A percentile compares a stretch with the other conserved stretches of the same genome.
These are phyloP conservation scores for Cladosporium sphaerospermum DNA, from an alignment of 2,329 filamentous ascomycete genomes.

Conservation along the genomic window DNA sequence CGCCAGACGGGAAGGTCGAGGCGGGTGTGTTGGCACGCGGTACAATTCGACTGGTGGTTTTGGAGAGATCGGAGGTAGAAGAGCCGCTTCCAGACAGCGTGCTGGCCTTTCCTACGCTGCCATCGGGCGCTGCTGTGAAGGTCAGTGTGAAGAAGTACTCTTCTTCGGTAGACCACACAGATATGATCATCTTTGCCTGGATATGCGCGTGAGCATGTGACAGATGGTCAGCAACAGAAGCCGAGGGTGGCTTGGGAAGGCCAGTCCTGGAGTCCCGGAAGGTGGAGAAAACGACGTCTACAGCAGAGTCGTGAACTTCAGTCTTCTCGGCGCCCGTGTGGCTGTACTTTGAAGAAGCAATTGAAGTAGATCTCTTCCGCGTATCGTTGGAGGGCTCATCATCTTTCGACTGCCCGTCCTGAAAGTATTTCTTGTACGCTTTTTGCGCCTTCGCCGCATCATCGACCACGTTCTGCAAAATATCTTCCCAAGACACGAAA, in stretches of 20 bases:
- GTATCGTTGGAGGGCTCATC: constrained; percentile 15
- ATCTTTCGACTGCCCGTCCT: constrained; percentile 14
- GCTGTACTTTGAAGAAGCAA: constrained; percentile 16
- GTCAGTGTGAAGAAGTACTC: constrained; percentile 68
- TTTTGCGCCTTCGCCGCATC: constrained; percentile 30
- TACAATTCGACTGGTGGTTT: constrained; percentile 35
- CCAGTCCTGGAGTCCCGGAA: constrained; percentile 35
- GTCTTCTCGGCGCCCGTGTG: constrained; percentile 25
- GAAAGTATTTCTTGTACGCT: constrained; percentile 10
- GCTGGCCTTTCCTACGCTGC: background rate
- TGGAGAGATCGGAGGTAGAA: constrained; percentile 15
- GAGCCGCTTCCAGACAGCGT: constrained; percentile 1
- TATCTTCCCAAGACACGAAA: constrained; percentile 47
- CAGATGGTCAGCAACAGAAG: constrained; percentile 20
- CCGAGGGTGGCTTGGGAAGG: constrained; percentile 34
- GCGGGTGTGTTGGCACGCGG: constrained; percentile 34
- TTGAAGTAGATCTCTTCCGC: constrained; percentile 18
- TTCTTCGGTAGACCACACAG: constrained; percentile 63
- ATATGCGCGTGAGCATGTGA: constrained; percentile 32
- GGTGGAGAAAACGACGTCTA: constrained; percentile 61
- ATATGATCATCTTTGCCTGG: constrained; percentile 69
- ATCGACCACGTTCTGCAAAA: constrained; percentile 39
- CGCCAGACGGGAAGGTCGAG: constrained; percentile 30
- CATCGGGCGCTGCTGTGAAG: constrained; percentile 54
- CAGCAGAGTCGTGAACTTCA: constrained; percentile 53